Base-by-base conservation (phyloP, 805 yeast genomes). In the Peterozyma toletana region DNA sequence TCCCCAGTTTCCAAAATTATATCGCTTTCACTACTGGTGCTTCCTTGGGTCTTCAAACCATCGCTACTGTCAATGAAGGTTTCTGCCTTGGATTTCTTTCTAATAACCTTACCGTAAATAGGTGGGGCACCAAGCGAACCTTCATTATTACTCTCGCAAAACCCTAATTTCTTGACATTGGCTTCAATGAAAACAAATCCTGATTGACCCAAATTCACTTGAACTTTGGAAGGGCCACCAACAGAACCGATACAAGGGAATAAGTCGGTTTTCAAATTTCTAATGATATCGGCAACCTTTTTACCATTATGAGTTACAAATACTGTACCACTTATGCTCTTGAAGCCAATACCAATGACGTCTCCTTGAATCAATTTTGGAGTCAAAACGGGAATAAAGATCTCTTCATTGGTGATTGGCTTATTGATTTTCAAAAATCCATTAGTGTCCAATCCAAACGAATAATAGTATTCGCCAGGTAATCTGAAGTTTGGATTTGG, bases 111-210 rank as follows among this genome's bases (percentile, higher is more conserved):
- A 5, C 58, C 52, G 41, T 65, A 65, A 15, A 58, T 40, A 0
- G 70, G 70, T 9, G 70, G 70, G 2, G 70, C 69, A 11, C 70
- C 70, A 30, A 65, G 55, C 7, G 52, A 44, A 2, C 68, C 70
- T 44, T 64, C 69, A 46, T 64, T 64, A 41, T 68, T 70, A 30
- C 69, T 68, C 18, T 78, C 73, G 46, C 78, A 72, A 49, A 77
- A 77, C 5, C 81, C 82, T 42, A 75, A 68, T 54, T 75, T 75
- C 45, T 77, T 63, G 13, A 77, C 81, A 50, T 89, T 88, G 2
- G 88, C 97, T 57, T 90, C 96, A 39, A 90, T 87, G 57, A 76
- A 88, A 3, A 90, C 96, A 63, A 78, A 89, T 1, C 96, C 97
- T 43, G 80, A 72, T 53, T 86, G 91, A 16, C 99, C 99, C 43